Base-by-base conservation (phyloP, 2,329 filamentous ascomycete genomes). In the Claviceps pazoutovae region DNA sequence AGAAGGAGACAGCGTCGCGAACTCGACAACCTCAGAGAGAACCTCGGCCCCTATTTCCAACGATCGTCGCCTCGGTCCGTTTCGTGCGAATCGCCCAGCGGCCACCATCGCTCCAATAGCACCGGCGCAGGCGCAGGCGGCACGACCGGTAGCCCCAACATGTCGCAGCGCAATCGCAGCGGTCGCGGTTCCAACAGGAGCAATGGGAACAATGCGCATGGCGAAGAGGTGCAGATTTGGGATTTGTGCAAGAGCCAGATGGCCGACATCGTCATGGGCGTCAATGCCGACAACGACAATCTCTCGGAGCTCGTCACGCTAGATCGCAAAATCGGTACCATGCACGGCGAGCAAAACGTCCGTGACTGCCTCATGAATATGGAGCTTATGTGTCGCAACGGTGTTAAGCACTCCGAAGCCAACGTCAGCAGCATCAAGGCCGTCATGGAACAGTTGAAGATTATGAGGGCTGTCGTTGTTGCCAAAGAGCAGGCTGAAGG, bases 141-240 rank as follows among this genome's bases (percentile, higher is more conserved):
- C 38, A 41, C 21, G 11, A 44, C 49, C 3, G 53, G 45, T 37
- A 49, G 49, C 41, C 43, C 9, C 49, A 51, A 58, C 51, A 73
- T 72, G 69, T 71, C 70, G 44, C 70, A 72, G 59, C 65, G 70
- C 54, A 71, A 70, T 54, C 68, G 71, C 51, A 71, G 69, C 58
- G 68, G 68, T 49, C 70, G 70, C 55, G 69, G 68, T 41, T 69
- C 68, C 42, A 69, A 69, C 60, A 67, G 70, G 43, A 72, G 70
- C 61, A 71, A 69, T 47, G 68, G 69, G 26, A 65, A 67, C 54
- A 58, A 55, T 37, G 42, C 64, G 7, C 67, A 70, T 36, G 71
- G 71, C 30, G 71, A 73, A 55, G 71, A 73, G 57, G 67, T 64
- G 8, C 63, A 68, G 46, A 65, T 72, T 5, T 73, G 71, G 71